Conservation (phyloP, 768 basidiomycete genomes). For the Hypholoma sublateritium region DNA sequence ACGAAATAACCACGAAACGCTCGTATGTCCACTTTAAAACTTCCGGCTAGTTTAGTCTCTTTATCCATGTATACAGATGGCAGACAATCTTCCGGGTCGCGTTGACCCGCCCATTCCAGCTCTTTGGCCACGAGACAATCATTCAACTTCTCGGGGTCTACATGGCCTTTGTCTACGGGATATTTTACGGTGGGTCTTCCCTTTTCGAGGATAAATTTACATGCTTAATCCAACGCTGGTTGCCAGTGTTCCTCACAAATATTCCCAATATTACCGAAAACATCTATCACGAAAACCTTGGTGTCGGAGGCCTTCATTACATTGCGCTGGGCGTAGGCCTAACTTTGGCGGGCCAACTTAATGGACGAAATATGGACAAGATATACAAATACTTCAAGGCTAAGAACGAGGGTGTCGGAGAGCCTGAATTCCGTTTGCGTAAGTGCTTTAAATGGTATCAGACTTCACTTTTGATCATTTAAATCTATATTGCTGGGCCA, state of each 20-base stretch:
- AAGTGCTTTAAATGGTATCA: conserved; percentile 16
- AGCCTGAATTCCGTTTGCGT: conserved; percentile 53
- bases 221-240: background rate
- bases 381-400: conserved; percentile 50
- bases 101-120: conserved; percentile 63
- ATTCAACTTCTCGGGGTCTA: conserved; percentile 67
- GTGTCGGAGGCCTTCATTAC: conserved; percentile 69
- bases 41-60: too few species aligned
- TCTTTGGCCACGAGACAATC: conserved; percentile 64
- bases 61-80: conserved; percentile 39
- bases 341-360: conserved; percentile 47
- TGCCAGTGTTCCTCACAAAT: conserved; percentile 63
- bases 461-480: background rate
- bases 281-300: conserved; percentile 52
- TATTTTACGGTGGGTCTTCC: conserved; percentile 47
- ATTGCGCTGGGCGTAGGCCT: conserved; percentile 70
- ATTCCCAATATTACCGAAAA: conserved; percentile 57
- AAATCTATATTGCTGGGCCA: conserved; percentile 19
- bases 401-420: conserved; percentile 43
- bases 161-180: conserved; percentile 69
- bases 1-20: conserved; percentile 39
- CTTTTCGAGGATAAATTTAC: background rate
- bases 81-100: conserved; percentile 48
- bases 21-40: conserved; percentile 33
- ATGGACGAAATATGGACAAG: conserved; percentile 55